These are phyloP conservation scores for Annulohypoxylon maeteangense DNA, from an alignment of 495 filamentous ascomycete species.

Conservation along the genomic window DNA sequence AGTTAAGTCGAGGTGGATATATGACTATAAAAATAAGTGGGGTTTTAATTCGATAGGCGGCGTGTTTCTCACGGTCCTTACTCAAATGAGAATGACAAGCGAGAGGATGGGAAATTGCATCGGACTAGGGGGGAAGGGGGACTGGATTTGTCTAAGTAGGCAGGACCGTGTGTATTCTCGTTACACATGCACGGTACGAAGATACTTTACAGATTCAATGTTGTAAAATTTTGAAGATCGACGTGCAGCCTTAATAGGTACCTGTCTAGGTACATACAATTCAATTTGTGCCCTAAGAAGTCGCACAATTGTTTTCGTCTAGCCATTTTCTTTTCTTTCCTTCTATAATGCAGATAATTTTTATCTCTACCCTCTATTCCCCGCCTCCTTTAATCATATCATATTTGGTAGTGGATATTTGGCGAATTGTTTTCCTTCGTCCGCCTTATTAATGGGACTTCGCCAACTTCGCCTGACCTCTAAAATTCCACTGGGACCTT, in stretches of 20 bases:
- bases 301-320: background rate
- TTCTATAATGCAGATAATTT: background rate
- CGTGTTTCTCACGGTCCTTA: slow-evolving; percentile 35
- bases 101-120: slow-evolving; percentile 43
- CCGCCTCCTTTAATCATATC: background rate
- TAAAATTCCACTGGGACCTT: slow-evolving; percentile 31
- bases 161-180: slow-evolving; percentile 3
- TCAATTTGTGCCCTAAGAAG: background rate
- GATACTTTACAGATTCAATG: background rate
- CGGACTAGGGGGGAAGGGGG: slow-evolving; percentile 32
- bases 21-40: slow-evolving; percentile 31
- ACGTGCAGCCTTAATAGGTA: slow-evolving; percentile 5
- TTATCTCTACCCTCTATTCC: background rate
- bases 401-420: background rate
- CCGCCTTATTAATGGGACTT: slow-evolving; percentile 4
- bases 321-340: background rate
- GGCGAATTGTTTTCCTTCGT: background rate
- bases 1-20: slow-evolving; percentile 5
- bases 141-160: slow-evolving; percentile 9
- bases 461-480: slow-evolving; percentile 10
- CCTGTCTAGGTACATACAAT: background rate
- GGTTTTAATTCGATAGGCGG: slow-evolving; percentile 31
- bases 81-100: slow-evolving; percentile 38
- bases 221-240: background rate
- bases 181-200: slow-evolving; percentile 28